phyloP scores from a whole-genome alignment of 106 monocot genomes.

The Phalaenopsis equestris region DNA sequence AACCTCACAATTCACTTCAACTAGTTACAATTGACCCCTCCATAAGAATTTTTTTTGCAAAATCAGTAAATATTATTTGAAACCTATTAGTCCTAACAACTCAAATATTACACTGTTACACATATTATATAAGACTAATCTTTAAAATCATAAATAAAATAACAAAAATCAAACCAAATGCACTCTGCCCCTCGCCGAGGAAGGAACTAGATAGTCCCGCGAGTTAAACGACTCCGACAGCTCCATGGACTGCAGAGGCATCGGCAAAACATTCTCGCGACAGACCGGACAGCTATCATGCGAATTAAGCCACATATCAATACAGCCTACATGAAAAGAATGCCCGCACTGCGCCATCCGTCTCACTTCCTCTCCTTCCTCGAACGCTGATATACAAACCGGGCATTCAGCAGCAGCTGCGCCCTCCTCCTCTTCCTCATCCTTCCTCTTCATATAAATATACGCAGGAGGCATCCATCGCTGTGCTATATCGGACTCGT shows the following conservation, averaged over 20 bases:
- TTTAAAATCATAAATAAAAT: too few relatives aligned
- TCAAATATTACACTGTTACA: too few relatives aligned
- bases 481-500: background rate
- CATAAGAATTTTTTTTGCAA: too few relatives aligned
- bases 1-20: too few relatives aligned
- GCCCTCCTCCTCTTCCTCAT: background rate
- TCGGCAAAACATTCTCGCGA: background rate
- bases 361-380: slow-evolving; percentile 9
- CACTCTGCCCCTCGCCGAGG: background rate
- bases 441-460: background rate
- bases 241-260: background rate
- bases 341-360: slow-evolving; percentile 12
- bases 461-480: slow-evolving; percentile 3
- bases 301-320: slow-evolving; percentile 14
- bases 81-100: too few relatives aligned
- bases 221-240: background rate
- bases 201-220: background rate
- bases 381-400: slow-evolving; percentile 7
- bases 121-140: too few relatives aligned
- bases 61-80: too few relatives aligned
- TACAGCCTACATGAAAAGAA: slow-evolving; percentile 7
- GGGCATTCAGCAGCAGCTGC: background rate
- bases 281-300: slow-evolving; percentile 10
- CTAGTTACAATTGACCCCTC: too few relatives aligned
- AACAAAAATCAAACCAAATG: background rate